Evolutionary conservation across 352 stramenopile genomes (phyloP), one percentile per base, ranked within the genome.

Genomic region (Globisporangium barbulae): DNA sequence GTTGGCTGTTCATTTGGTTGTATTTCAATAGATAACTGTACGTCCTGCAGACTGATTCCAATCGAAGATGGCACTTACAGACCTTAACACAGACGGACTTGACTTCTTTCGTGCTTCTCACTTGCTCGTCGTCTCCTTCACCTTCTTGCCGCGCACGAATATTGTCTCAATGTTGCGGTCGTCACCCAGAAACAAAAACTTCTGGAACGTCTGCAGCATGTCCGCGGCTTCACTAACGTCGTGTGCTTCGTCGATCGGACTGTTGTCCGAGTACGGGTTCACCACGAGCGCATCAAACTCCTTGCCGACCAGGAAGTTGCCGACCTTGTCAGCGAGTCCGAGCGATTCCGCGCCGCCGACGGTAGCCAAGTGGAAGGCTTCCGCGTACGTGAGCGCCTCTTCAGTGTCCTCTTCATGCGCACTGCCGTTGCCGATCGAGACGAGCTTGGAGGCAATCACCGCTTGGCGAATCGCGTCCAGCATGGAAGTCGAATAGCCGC

Each of bases 401-500:
- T 77, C 33, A 19, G 33, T 53, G 35, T 60, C 55, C 22, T 81
- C 65, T 10, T 85, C 77, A 19, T 63, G 67, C 19, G 59, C 75
- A 56, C 81, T 93, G 59, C 81, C 67, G 49, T 78, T 80, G 33
- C 86, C 79, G 53, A 91, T 89, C 0, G 85, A 75, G 5, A 89
- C 79, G 25, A 94, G 73, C 67, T 94, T 94, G 53, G 90, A 97
- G 0, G 94, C 92, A 39, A 97, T 88, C 19, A 98, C 85, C 6
- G 91, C 83, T 61, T 97, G 84, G 39, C 96, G 87, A 35, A 97
- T 85, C 17, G 91, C 87, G 60, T 97, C 89, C 9, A 98, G 76
- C 83, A 98, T 98, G 39, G 90, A 98, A n/a, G 89, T 70, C 61
- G 87, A 92, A 71, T 98, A 98, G 9, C 96, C 96, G 17, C 94